These are phyloP conservation scores for Claviceps sp. DNA, from an alignment of 2,329 filamentous ascomycete species.

Conservation along the genomic window DNA sequence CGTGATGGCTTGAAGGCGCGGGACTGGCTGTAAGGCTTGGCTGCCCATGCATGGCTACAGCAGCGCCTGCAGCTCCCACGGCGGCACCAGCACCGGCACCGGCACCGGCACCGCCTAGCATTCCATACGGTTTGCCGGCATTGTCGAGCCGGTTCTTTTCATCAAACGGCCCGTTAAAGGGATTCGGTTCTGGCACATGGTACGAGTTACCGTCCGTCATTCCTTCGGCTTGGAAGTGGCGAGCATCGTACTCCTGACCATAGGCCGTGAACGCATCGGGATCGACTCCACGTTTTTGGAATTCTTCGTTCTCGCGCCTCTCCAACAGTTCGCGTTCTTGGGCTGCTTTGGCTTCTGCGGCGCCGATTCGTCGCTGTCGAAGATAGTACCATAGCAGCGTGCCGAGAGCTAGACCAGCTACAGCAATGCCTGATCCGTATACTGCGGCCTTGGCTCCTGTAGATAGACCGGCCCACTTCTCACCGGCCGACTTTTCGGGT, in stretches of 20 bases:
- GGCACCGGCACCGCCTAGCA: constrained; percentile 6
- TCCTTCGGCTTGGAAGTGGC: constrained; percentile 6
- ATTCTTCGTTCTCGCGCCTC: constrained; percentile 36
- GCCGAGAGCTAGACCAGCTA: constrained; percentile 28
- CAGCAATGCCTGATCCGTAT: constrained; percentile 32
- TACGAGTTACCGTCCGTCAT: constrained; percentile 8
- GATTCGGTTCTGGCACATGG: constrained; percentile 8
- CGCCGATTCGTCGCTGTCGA: constrained; percentile 39
- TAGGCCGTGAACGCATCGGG: constrained; percentile 29
- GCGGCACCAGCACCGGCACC: constrained; percentile 2
- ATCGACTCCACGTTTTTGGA: constrained; percentile 33
- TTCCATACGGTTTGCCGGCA: constrained; percentile 7
- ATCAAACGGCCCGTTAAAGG: constrained; percentile 5
- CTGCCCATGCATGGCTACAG: not conserved
- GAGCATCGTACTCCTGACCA: constrained; percentile 11
- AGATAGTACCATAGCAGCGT: constrained; percentile 39
- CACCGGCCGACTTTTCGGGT: constrained; percentile 28
- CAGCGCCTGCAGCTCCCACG: not conserved
- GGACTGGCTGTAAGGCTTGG: constrained; percentile 6
- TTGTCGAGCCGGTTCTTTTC: constrained; percentile 5
- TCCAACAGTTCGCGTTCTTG: constrained; percentile 32
- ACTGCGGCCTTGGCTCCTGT: constrained; percentile 36
- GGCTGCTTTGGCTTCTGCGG: constrained; percentile 34
- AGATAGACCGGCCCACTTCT: constrained; percentile 43
- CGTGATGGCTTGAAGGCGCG: constrained; percentile 6